These are phyloP conservation scores for Endotrypanum monterogeii DNA, from an alignment of 208 protist genomes.

Conservation along the genomic window DNA sequence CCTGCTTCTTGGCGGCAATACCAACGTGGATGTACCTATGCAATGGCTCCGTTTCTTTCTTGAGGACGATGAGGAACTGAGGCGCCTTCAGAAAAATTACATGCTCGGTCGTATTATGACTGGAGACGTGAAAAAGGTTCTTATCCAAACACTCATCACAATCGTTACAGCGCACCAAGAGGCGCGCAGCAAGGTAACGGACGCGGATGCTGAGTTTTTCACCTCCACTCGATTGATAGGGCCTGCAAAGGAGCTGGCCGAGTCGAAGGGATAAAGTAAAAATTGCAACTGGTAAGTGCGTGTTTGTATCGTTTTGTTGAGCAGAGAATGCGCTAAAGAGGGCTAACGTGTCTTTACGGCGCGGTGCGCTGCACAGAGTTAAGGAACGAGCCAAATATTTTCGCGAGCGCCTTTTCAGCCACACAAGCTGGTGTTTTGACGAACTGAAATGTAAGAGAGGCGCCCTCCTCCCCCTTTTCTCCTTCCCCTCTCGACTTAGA, in stretches of 20 bases:
- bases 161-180: constrained; percentile 93
- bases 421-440: neutral
- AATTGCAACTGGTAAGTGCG: neutral
- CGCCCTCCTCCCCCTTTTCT: neutral
- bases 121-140: constrained; percentile 96
- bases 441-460: neutral
- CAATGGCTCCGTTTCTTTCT: constrained; percentile 98
- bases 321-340: neutral
- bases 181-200: constrained; percentile 84
- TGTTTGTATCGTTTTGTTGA: neutral
- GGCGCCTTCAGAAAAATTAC: constrained; percentile 88
- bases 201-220: constrained; percentile 85
- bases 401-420: neutral
- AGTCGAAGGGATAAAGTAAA: neutral
- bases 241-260: constrained; percentile 47
- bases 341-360: too few relatives aligned
- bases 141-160: constrained; percentile 91
- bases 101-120: constrained; percentile 95
- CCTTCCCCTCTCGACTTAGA: too few relatives aligned
- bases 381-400: neutral
- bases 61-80: constrained; percentile 96
- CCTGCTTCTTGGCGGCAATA: constrained; percentile 92
- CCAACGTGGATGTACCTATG: constrained; percentile 95
- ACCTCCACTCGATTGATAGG: constrained; percentile 66
- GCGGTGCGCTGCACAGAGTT: too few relatives aligned